Evolutionary conservation across 2,329 filamentous ascomycete species (phyloP).

Genomic region (Botrytis hyacinthi): DNA sequence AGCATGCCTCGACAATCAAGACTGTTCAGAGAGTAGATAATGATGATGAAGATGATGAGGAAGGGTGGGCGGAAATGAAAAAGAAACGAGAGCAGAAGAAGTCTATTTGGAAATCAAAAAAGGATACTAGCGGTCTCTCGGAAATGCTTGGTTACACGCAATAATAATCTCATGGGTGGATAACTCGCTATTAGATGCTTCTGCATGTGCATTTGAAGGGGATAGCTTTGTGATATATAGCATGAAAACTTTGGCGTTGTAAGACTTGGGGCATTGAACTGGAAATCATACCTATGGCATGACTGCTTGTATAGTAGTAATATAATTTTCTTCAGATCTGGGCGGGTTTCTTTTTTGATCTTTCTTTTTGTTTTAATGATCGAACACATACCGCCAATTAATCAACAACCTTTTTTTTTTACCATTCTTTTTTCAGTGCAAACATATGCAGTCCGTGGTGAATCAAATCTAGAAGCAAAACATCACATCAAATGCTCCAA

Average conservation of each 20-base stretch:
- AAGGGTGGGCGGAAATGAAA: constrained; percentile 70
- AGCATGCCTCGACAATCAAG: constrained; percentile 44
- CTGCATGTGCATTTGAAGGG: constrained; percentile 23
- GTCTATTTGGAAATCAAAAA: constrained; percentile 63
- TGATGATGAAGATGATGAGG: constrained; percentile 60
- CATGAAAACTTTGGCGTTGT: constrained; percentile 23
- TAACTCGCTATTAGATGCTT: constrained; percentile 16
- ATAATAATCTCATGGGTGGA: constrained; percentile 27
- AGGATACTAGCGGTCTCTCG: constrained; percentile 40
- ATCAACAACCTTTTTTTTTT: not conserved
- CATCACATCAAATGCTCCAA: not conserved
- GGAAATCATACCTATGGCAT: constrained; percentile 20
- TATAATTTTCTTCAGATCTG: constrained; percentile 21
- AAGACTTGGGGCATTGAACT: constrained; percentile 22
- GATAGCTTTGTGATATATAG: constrained; percentile 21
- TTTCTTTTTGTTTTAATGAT: constrained; percentile 12
- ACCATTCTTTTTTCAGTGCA: not conserved
- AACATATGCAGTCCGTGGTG: not conserved
- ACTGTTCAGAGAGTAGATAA: constrained; percentile 43
- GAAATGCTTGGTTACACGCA: constrained; percentile 36
- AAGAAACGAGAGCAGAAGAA: constrained; percentile 67
- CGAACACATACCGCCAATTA: not conserved
- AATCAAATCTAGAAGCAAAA: constrained; percentile 4
- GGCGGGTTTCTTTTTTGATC: constrained; percentile 5
- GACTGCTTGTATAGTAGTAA: constrained; percentile 24